These are phyloP conservation scores for Xenoacremonium recifei DNA, from an alignment of 2,329 filamentous ascomycete species.

Conservation along the genomic window DNA sequence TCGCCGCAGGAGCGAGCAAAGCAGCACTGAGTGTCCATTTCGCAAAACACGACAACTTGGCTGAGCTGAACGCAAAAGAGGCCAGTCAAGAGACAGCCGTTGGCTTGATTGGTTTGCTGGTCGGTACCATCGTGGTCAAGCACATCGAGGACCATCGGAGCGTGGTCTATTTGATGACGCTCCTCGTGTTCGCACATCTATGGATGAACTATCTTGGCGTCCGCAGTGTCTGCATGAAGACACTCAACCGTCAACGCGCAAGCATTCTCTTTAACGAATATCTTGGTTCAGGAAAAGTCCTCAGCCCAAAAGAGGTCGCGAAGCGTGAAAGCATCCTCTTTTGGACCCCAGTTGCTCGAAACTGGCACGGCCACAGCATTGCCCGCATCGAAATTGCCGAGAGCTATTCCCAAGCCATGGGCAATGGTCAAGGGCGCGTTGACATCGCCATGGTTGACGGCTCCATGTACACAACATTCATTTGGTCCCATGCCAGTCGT, in stretches of 20 bases:
- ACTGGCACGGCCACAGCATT: constrained; percentile 23
- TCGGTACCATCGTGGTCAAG: constrained; percentile 78
- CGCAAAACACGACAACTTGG: constrained; percentile 80
- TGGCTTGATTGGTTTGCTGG: constrained; percentile 81
- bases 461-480: constrained; percentile 26
- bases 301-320: constrained; percentile 66
- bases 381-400: constrained; percentile 40
- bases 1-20: constrained; percentile 86
- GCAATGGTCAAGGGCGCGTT: constrained; percentile 10
- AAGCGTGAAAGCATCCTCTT: constrained; percentile 62
- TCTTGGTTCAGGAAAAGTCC: constrained; percentile 47
- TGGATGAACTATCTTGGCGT: constrained; percentile 86
- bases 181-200: constrained; percentile 74
- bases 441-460: constrained; percentile 29
- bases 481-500: constrained; percentile 22
- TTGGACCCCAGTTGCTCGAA: constrained; percentile 33
- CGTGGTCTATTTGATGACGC: constrained; percentile 72
- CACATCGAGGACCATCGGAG: constrained; percentile 66
- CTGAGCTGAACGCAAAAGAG: constrained; percentile 92
- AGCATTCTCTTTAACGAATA: constrained; percentile 70
- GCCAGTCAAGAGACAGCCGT: constrained; percentile 95
- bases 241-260: constrained; percentile 82
- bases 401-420: constrained; percentile 40
- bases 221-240: constrained; percentile 76
- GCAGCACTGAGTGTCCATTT: constrained; percentile 92